phyloP scores from a whole-genome alignment of 441 rosid species.

The Biscutella laevigata region DNA sequence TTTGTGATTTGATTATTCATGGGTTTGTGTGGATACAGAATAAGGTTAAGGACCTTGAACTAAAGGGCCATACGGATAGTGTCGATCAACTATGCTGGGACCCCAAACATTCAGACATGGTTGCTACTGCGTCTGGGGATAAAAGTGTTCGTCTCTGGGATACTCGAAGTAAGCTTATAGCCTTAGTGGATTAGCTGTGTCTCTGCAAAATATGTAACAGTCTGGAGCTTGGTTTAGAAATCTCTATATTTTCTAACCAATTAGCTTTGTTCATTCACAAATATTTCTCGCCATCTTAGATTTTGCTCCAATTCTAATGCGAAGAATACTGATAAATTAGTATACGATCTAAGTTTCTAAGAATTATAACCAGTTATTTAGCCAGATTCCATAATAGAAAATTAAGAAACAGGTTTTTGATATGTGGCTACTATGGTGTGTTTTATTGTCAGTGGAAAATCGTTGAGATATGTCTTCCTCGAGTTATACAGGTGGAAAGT shows the following conservation, averaged over 20 bases:
- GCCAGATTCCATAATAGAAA: not conserved
- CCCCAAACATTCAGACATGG: conserved; percentile 80
- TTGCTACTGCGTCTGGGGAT: conserved; percentile 99
- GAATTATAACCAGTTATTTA: not conserved
- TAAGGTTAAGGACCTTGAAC: conserved; percentile 73
- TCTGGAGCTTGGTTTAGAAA: not conserved
- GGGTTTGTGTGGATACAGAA: conserved; percentile 39
- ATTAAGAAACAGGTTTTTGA: not conserved
- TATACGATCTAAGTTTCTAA: not conserved
- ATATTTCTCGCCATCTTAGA: not conserved
- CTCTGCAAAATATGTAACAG: not conserved
- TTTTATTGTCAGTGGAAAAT: not conserved
- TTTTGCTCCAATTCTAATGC: not conserved
- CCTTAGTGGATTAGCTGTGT: not conserved
- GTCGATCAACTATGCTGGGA: conserved; percentile 99
- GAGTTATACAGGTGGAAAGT: conserved; percentile 70
- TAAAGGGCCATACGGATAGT: conserved; percentile 92
- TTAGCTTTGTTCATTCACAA: not conserved
- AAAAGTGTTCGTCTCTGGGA: conserved; percentile 95
- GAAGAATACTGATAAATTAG: not conserved
- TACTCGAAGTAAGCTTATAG: conserved; percentile 66
- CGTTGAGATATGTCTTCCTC: conserved; percentile 14
- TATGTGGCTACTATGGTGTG: conserved; percentile 5
- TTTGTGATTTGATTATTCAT: not conserved
- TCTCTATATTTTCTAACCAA: not conserved